A percentile compares a stretch with the other conserved stretches of the same genome.
Evolutionary conservation across 768 basidiomycete species (phyloP).

Genomic region (Mycena crocata): DNA sequence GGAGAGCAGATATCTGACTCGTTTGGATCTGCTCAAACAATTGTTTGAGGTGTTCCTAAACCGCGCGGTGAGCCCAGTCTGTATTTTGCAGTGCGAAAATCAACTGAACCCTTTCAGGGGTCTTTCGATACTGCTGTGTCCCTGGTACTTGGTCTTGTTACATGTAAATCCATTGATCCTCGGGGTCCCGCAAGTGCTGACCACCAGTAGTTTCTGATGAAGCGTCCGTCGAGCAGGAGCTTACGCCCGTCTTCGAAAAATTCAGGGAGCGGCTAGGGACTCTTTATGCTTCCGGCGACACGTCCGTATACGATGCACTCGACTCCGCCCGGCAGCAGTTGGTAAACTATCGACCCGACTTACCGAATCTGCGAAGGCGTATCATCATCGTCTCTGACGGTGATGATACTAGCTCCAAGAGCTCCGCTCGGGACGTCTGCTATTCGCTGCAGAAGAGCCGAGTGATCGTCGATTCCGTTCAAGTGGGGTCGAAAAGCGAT

Average conservation of each 20-base stretch:
- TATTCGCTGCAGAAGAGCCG: slow-evolving; percentile 23
- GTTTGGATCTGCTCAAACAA: slow-evolving; percentile 40
- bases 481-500: neutral
- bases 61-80: slow-evolving; percentile 33
- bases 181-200: neutral
- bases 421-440: slow-evolving; percentile 34
- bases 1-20: slow-evolving; percentile 34
- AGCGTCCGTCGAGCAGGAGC: slow-evolving; percentile 33
- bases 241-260: slow-evolving; percentile 41
- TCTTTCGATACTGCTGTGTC: slow-evolving; percentile 42
- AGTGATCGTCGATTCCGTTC: neutral
- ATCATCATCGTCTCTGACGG: slow-evolving; percentile 46
- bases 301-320: slow-evolving; percentile 41
- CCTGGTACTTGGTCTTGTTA: slow-evolving; percentile 40
- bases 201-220: slow-evolving; percentile 36
- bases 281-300: slow-evolving; percentile 35
- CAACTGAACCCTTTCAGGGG: slow-evolving; percentile 21
- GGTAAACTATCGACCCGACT: slow-evolving; percentile 35
- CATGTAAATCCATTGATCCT: slow-evolving; percentile 30
- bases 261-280: slow-evolving; percentile 36
- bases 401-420: slow-evolving; percentile 39
- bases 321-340: slow-evolving; percentile 34
- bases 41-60: slow-evolving; percentile 42
- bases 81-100: neutral
- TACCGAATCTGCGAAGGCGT: slow-evolving; percentile 38